These are phyloP conservation scores for Phytopythium oedochilum DNA, from an alignment of 352 stramenopile species.

Conservation along the genomic window DNA sequence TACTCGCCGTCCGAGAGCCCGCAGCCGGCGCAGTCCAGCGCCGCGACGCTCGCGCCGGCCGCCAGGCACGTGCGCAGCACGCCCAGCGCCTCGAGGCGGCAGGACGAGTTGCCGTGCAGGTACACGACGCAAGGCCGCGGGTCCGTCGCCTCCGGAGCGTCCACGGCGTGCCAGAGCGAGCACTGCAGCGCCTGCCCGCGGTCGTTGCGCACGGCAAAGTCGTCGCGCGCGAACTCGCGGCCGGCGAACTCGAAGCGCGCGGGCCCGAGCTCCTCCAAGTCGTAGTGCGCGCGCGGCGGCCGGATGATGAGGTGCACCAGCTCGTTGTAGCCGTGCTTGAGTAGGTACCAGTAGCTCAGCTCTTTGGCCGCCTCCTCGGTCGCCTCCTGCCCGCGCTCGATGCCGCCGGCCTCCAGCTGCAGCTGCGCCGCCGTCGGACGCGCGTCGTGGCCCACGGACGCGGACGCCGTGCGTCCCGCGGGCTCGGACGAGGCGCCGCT, in stretches of 20 bases:
- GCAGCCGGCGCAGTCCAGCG: conserved; percentile 97
- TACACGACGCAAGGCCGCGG: conserved; percentile 95
- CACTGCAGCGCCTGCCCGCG: conserved; percentile 88
- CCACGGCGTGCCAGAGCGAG: conserved; percentile 91
- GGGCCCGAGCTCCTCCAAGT: conserved; percentile 88
- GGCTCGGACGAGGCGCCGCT: not conserved
- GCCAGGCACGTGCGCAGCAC: conserved; percentile 87
- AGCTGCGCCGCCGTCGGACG: conserved; percentile 1
- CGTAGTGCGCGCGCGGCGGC: conserved; percentile 92
- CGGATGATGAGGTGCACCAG: conserved; percentile 98
- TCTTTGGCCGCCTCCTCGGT: conserved; percentile 75
- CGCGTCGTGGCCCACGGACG: conserved; percentile 21
- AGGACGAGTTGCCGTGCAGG: conserved; percentile 97
- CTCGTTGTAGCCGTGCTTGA: conserved; percentile 92
- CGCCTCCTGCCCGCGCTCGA: conserved; percentile 64
- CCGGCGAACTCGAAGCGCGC: conserved; percentile 88
- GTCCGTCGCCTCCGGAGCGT: conserved; percentile 21
- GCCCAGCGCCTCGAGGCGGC: conserved; percentile 92
- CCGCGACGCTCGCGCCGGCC: conserved; percentile 92
- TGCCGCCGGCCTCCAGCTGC: conserved; percentile 50
- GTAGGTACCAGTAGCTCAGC: conserved; percentile 81
- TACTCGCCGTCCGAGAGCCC: conserved; percentile 96
- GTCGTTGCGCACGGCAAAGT: conserved; percentile 88
- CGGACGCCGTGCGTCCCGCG: conserved; percentile 13
- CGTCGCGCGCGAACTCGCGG: conserved; percentile 80